Base-by-base conservation (phyloP, 306 rosid genomes). In the Inga leiocalycina region DNA sequence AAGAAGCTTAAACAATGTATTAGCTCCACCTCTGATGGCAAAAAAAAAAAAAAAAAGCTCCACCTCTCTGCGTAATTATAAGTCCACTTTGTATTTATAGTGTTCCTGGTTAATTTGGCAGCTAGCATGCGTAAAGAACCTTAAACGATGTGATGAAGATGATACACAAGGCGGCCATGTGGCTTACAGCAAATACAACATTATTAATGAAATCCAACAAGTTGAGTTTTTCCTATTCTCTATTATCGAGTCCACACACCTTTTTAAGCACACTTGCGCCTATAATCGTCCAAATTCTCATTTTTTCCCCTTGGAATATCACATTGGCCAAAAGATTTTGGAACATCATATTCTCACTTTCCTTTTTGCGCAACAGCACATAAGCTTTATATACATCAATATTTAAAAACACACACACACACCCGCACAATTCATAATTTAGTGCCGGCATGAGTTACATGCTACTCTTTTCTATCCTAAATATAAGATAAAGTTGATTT, bases 101-200 rank as follows among this genome's bases (percentile, higher is more conserved):
- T 78, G 79, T 14, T 57, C 39, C 14, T 39, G 57, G 19, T 74
- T 79, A 12, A 78, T 57, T 78, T 52, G 34, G 65, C 24, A 27
- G 57, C 27, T 4, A 37, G 67, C 27, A 24, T 74, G 69, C 73
- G 13, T 2, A 43, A 73, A 81, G 80, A 68, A 59, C 76, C 35
- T 52, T 35, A 11, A 76, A 57, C 54, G 45, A 57, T 76, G 69
- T 37, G 46, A 41, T n/a, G 10, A n/a, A 20, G 46, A 41, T n/a
- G 10, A n/a, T 57, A 8, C 3, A 57, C 0, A 22, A 76, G 24
- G 37, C 17, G 15, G 39, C 34, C 84, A 82, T 70, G 71, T 86
- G 76, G 67, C 24, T 75, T 83, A 65, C 88, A 85, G 76, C 80
- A 11, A 7, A 2, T 41, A 45, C 74, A 35, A 24, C 61, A 32